These are phyloP conservation scores for Sarocladium strictum DNA, from an alignment of 2,329 filamentous ascomycete species.

Conservation along the genomic window DNA sequence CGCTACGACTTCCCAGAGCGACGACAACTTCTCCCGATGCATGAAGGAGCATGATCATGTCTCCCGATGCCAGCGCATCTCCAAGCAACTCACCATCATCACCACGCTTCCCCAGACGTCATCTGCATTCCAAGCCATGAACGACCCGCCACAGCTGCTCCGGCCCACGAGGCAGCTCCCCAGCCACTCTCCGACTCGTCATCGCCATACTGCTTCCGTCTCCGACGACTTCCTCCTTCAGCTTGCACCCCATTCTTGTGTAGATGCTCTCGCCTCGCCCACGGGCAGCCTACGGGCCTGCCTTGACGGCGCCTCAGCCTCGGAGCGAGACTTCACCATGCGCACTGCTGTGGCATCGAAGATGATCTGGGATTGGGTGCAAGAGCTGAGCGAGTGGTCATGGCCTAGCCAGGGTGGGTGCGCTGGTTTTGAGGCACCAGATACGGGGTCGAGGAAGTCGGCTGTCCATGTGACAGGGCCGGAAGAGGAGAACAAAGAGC, in stretches of 20 bases:
- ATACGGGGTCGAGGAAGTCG: conserved; percentile 33
- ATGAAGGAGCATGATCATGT: conserved; percentile 9
- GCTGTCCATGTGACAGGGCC: conserved; percentile 16
- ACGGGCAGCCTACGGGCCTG: conserved; percentile 49
- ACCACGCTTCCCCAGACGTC: neutral
- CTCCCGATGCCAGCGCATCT: neutral
- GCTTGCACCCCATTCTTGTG: conserved; percentile 53
- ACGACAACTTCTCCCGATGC: conserved; percentile 19
- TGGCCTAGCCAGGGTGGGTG: conserved; percentile 47
- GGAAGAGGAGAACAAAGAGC: conserved; percentile 16
- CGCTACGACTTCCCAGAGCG: conserved; percentile 12
- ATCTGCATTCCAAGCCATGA: conserved; percentile 19
- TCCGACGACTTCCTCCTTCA: conserved; percentile 55
- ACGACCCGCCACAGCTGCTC: conserved; percentile 25
- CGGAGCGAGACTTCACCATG: conserved; percentile 66
- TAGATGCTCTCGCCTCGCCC: conserved; percentile 53
- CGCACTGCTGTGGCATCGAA: conserved; percentile 65
- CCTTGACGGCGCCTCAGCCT: conserved; percentile 54
- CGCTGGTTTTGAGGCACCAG: conserved; percentile 48
- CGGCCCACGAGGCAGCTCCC: conserved; percentile 28
- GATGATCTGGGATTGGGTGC: conserved; percentile 66
- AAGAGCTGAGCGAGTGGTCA: conserved; percentile 59
- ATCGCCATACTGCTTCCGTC: conserved; percentile 22
- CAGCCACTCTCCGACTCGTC: conserved; percentile 37
- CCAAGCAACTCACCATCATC: conserved; percentile 5